These are phyloP conservation scores for Eremochloa ophiuroides DNA, from an alignment of 176 grass and related monocot species.

Conservation along the genomic window DNA sequence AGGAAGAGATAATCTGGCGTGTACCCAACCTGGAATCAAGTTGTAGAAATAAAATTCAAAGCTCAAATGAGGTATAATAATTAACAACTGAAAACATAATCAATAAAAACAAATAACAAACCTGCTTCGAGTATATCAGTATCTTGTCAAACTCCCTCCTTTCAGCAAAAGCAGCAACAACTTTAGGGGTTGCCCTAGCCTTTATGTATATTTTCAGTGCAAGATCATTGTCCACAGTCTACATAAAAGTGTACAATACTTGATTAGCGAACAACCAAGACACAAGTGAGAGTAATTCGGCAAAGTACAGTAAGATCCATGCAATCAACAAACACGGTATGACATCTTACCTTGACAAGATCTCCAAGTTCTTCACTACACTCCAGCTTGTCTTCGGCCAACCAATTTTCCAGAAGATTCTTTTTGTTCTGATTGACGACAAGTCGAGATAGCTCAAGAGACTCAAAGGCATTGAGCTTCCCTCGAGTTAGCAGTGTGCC, in stretches of 20 bases:
- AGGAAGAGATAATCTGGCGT: conserved; percentile 95
- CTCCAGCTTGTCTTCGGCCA: conserved; percentile 94
- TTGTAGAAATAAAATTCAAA: conserved; percentile 34
- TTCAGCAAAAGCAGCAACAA: conserved; percentile 99
- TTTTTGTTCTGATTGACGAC: conserved; percentile 99
- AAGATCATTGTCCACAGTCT: conserved; percentile 98
- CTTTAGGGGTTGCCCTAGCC: conserved; percentile 97
- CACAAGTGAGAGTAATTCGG: background rate
- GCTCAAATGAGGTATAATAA: background rate
- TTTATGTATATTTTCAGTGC: conserved; percentile 98
- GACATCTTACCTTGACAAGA: conserved; percentile 73
- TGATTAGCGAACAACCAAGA: conserved; percentile 19
- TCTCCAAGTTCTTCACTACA: conserved; percentile 98
- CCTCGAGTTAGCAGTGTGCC: conserved; percentile 55
- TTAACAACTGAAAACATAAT: conserved; percentile 5
- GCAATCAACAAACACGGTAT: conserved; percentile 6
- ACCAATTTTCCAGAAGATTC: conserved; percentile 93
- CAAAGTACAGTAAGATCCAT: background rate
- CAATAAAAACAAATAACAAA: conserved; percentile 14
- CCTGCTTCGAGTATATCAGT: conserved; percentile 94
- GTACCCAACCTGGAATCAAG: conserved; percentile 71
- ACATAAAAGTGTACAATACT: conserved; percentile 24
- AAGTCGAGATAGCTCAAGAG: conserved; percentile 85
- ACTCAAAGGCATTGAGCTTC: conserved; percentile 93
- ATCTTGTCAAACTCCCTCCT: conserved; percentile 91